These are phyloP conservation scores for Nakaseomyces sp. DNA, from an alignment of 1,139 yeast genomes.

Conservation along the genomic window DNA sequence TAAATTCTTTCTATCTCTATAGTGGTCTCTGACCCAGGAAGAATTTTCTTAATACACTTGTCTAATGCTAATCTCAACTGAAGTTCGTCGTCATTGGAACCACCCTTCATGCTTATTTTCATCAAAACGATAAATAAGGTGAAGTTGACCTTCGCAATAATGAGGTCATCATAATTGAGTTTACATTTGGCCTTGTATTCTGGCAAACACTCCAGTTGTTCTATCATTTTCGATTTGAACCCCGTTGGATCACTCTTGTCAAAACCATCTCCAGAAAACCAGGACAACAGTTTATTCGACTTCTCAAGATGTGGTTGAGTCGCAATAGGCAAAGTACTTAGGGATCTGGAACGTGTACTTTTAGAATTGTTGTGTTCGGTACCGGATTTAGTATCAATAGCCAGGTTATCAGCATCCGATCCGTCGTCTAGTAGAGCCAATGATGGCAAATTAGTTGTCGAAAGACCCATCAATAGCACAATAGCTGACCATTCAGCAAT, in stretches of 20 bases:
- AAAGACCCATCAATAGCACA: conserved; percentile 28
- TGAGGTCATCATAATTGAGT: conserved; percentile 38
- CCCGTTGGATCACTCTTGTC: conserved; percentile 31
- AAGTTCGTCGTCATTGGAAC: conserved; percentile 59
- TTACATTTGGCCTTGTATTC: conserved; percentile 42
- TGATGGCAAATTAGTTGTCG: conserved; percentile 24
- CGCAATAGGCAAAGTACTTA: conserved; percentile 12
- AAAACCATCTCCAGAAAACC: not conserved
- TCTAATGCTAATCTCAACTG: conserved; percentile 46
- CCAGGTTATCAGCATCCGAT: conserved; percentile 5
- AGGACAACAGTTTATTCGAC: conserved; percentile 35
- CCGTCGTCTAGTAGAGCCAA: conserved; percentile 16
- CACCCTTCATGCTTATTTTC: conserved; percentile 53
- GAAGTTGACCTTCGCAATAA: conserved; percentile 55
- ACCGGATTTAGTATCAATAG: conserved; percentile 6
- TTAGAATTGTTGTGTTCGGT: not conserved
- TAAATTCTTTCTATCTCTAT: conserved; percentile 43
- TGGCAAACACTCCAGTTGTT: conserved; percentile 39
- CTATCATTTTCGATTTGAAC: conserved; percentile 36
- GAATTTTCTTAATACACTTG: conserved; percentile 36
- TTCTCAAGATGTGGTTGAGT: conserved; percentile 16
- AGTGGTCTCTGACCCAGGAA: conserved; percentile 44
- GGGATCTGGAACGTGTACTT: conserved; percentile 8
- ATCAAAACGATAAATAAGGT: conserved; percentile 50
- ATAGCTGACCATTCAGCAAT: conserved; percentile 32